A percentile compares a stretch with the other conserved stretches of the same genome.
Evolutionary conservation across 352 stramenopile species (phyloP).

Genomic region (Phytophthora macrochlamydospora): DNA sequence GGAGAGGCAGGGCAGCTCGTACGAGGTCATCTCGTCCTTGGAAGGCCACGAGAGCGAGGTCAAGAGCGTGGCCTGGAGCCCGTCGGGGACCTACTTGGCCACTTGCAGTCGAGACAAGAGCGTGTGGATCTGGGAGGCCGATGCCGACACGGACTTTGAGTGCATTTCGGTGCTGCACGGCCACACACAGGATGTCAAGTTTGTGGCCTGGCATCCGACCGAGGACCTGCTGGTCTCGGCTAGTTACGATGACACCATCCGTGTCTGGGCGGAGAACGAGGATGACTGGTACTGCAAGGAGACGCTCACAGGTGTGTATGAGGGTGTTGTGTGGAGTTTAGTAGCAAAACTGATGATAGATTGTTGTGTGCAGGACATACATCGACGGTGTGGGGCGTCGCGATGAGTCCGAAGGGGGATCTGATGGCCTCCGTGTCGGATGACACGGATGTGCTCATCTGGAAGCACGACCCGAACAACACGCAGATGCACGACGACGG

Average conservation of each 20-base stretch:
- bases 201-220: slow-evolving; percentile 92
- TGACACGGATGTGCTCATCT: slow-evolving; percentile 94
- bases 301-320: slow-evolving; percentile 75
- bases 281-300: slow-evolving; percentile 98
- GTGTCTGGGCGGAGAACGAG: slow-evolving; percentile 95
- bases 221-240: slow-evolving; percentile 86
- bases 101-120: slow-evolving; percentile 98
- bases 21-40: slow-evolving; percentile 95
- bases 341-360: not conserved
- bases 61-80: slow-evolving; percentile 96
- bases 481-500: slow-evolving; percentile 52
- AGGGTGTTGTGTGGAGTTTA: not conserved
- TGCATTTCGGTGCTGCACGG: slow-evolving; percentile 96
- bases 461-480: slow-evolving; percentile 81
- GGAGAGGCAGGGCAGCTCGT: slow-evolving; percentile 88
- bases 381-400: slow-evolving; percentile 95
- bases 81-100: slow-evolving; percentile 93
- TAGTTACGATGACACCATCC: slow-evolving; percentile 97
- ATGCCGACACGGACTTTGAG: slow-evolving; percentile 96
- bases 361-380: slow-evolving; percentile 58
- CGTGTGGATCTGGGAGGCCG: slow-evolving; percentile 98
- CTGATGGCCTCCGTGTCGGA: slow-evolving; percentile 91
- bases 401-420: slow-evolving; percentile 76
- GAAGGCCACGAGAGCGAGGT: slow-evolving; percentile 99
- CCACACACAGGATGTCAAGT: slow-evolving; percentile 98